Percentiles rank a stretch among this genome's conserved stretches.
Evolutionary conservation across 306 rosid genomes (phyloP).

Genomic region (Quercus rubra): DNA sequence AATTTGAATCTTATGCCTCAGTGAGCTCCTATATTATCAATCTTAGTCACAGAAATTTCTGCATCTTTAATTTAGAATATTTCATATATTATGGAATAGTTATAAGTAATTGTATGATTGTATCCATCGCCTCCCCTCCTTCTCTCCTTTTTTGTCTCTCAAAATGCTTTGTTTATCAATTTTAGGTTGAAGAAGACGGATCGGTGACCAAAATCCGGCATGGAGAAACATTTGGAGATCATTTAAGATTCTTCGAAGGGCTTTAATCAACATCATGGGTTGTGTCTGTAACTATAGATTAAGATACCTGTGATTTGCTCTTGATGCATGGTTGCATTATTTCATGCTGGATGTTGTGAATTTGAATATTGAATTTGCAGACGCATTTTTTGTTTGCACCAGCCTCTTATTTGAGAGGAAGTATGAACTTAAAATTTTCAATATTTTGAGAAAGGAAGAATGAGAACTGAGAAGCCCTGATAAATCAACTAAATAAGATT

Average conservation of each 20-base stretch:
- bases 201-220: constrained; percentile 86
- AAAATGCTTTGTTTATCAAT: not conserved
- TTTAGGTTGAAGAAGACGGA: constrained; percentile 77
- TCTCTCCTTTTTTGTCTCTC: too few relatives aligned
- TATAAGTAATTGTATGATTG: too few relatives aligned
- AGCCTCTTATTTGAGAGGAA: not conserved
- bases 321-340: constrained; percentile 6
- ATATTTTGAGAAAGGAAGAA: too few relatives aligned
- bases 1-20: not conserved
- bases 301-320: not conserved
- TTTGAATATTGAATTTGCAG: not conserved
- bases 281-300: not conserved
- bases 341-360: not conserved
- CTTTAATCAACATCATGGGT: constrained; percentile 39
- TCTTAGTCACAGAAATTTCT: not conserved
- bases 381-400: not conserved
- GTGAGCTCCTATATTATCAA: not conserved
- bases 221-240: constrained; percentile 82
- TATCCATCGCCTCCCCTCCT: too few relatives aligned
- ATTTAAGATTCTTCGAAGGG: constrained; percentile 68
- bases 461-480: not conserved
- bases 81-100: not conserved
- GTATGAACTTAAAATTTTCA: not conserved
- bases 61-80: not conserved
- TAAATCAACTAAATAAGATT: not conserved